Evolutionary conservation across 2,329 filamentous ascomycete species (phyloP).

Genomic region (Aspergillus sp.): DNA sequence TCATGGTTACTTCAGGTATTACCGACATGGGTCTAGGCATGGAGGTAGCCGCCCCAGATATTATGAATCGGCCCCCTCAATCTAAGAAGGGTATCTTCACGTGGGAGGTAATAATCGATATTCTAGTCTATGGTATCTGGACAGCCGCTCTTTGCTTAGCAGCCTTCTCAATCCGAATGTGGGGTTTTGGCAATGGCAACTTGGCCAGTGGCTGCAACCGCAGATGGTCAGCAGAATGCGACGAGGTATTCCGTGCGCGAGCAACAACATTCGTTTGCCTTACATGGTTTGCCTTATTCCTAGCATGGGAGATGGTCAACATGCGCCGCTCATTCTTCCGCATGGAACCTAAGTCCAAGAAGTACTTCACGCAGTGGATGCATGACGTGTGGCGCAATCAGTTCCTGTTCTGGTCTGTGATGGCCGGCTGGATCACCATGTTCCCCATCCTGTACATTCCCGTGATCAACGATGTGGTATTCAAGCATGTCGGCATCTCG

Average conservation of each 20-base stretch:
- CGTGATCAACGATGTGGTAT: constrained; percentile 57
- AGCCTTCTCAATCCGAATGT: constrained; percentile 59
- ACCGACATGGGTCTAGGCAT: constrained; percentile 84
- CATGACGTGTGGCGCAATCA: constrained; percentile 64
- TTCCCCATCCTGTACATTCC: constrained; percentile 63
- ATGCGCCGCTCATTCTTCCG: constrained; percentile 67
- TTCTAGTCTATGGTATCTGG: constrained; percentile 70
- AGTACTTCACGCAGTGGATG: constrained; percentile 60
- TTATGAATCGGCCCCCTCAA: constrained; percentile 75
- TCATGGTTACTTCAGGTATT: constrained; percentile 83
- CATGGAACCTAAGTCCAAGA: constrained; percentile 60
- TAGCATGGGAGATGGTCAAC: constrained; percentile 72
- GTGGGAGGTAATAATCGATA: constrained; percentile 68
- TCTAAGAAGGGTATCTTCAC: constrained; percentile 66
- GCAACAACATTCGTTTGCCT: constrained; percentile 67
- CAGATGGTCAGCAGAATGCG: constrained; percentile 48
- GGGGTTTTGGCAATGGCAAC: constrained; percentile 52
- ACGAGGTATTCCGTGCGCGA: constrained; percentile 63
- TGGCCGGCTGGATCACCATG: constrained; percentile 50
- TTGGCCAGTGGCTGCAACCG: constrained; percentile 58
- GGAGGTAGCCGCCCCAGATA: constrained; percentile 65
- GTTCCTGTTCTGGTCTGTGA: constrained; percentile 62
- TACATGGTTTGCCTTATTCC: constrained; percentile 69
- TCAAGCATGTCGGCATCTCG: constrained; percentile 58
- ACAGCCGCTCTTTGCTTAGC: constrained; percentile 65